Evolutionary conservation across 2,329 filamentous ascomycete genomes (phyloP).

Genomic region (Aspergillus novoparasiticus): DNA sequence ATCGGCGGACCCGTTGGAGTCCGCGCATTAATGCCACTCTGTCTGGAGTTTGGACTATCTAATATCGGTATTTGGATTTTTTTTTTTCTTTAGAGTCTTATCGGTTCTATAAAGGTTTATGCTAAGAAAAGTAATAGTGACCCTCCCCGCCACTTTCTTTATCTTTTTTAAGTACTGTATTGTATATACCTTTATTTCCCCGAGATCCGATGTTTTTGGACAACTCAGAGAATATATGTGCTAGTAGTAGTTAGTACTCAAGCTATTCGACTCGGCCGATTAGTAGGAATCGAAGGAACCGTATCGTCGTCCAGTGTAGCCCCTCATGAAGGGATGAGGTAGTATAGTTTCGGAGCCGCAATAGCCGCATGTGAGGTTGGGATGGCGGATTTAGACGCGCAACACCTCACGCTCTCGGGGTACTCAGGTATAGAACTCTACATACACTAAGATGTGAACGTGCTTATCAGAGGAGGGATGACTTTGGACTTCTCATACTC

Average conservation of each 20-base stretch:
- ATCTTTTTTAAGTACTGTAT: neutral
- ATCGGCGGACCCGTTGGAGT: neutral
- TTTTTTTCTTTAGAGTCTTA: neutral
- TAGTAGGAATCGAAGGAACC: neutral
- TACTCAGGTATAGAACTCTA: neutral
- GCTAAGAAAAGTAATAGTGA: neutral
- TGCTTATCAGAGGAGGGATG: neutral
- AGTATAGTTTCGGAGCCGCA: neutral
- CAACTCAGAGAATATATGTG: neutral
- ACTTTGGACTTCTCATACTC: neutral
- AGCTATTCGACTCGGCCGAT: neutral
- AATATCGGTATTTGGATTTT: neutral
- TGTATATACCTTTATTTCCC: neutral
- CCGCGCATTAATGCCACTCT: neutral
- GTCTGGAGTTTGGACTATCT: neutral
- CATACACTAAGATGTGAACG: neutral
- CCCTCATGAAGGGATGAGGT: neutral
- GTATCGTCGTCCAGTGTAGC: neutral
- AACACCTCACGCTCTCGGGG: neutral
- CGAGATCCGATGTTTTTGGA: neutral
- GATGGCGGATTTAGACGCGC: neutral
- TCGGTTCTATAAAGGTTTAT: neutral
- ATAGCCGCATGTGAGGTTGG: neutral
- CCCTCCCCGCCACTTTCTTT: neutral
- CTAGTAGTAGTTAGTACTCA: neutral